Evolutionary conservation across 2,329 filamentous ascomycete genomes (phyloP).

Genomic region (Fulvia fulva): DNA sequence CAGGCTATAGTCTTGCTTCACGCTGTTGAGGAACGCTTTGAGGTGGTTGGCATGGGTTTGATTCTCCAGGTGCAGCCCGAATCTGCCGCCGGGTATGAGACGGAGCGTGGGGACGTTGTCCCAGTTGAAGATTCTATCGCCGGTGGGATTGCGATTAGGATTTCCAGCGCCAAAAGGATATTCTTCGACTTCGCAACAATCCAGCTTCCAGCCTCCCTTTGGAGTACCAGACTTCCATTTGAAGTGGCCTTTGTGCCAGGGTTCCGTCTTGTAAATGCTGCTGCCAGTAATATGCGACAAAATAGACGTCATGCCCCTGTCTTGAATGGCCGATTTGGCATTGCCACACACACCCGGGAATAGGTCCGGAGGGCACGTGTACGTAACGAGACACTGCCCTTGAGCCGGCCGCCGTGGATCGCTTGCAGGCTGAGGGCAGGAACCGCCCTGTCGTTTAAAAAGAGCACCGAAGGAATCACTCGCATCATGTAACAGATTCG

Average conservation of each 20-base stretch:
- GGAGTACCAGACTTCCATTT: not conserved
- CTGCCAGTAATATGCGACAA: not conserved
- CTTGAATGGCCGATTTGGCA: not conserved
- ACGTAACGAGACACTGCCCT: not conserved
- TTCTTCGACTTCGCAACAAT: not conserved
- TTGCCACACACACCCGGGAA: not conserved
- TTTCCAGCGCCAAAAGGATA: not conserved
- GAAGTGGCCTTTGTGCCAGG: not conserved
- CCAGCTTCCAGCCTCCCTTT: constrained; percentile 2
- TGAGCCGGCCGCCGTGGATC: not conserved
- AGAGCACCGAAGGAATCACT: not conserved
- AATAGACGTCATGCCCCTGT: not conserved
- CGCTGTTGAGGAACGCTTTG: not conserved
- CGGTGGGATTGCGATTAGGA: not conserved
- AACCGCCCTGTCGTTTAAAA: not conserved
- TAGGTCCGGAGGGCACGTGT: not conserved
- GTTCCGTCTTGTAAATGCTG: not conserved
- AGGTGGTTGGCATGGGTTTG: not conserved
- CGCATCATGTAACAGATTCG: not conserved
- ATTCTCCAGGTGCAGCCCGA: too few species aligned
- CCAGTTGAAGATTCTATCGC: not conserved
- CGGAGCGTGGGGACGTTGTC: not conserved
- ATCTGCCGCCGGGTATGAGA: not conserved
- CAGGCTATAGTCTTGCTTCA: not conserved
- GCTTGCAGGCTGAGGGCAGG: not conserved